Evolutionary conservation across 2,329 filamentous ascomycete species (phyloP), one percentile per base, ranked within the genome.

Genomic region (Fusarium tanahbumbuense): DNA sequence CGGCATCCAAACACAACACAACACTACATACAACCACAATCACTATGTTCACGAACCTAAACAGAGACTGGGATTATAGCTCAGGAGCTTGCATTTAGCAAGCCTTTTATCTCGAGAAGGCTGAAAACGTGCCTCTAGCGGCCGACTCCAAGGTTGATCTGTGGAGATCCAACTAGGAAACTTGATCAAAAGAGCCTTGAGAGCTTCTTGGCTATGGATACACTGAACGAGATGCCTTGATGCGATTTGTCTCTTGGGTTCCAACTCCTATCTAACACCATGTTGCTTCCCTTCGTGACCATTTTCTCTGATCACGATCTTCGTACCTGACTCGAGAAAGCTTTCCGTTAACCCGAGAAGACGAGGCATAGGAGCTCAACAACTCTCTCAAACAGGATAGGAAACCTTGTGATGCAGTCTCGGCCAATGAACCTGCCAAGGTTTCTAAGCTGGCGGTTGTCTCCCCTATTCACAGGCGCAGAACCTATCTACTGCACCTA

Each of bases 261-360:
- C 22, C 30, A 22, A 16, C 22, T 41, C n/a, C 47, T 22, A 16
- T 55, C 34, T 49, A 44, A 20, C 45, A 60, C 54, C 28, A 25
- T 22, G 15, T 37, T 37, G 22, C 45, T 56, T 59, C 25, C 22
- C 40, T 48, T 22, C 25, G 32, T 50, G 34, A 37, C 13, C 48
- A 6, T 37, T 56, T 18, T 44, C 42, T 50, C 18, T 41, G 60
- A 64, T 71, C 63, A 47, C 44, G 49, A 71, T 60, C 40, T 54
- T 25, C 41, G 23, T 50, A 56, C 60, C 47, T 70, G 67, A 71
- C 67, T 70, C 67, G 23, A 63, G 42, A 25, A 34, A 60, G 32
- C 41, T 46, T 37, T 41, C 50, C 58, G 22, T 45, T 22, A 34
- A 37, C 52, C 54, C 48, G 50, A 41, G 13, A 25, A 23, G 60